Conservation (phyloP, 495 filamentous ascomycete species). For the Annulohypoxylon nitens region DNA sequence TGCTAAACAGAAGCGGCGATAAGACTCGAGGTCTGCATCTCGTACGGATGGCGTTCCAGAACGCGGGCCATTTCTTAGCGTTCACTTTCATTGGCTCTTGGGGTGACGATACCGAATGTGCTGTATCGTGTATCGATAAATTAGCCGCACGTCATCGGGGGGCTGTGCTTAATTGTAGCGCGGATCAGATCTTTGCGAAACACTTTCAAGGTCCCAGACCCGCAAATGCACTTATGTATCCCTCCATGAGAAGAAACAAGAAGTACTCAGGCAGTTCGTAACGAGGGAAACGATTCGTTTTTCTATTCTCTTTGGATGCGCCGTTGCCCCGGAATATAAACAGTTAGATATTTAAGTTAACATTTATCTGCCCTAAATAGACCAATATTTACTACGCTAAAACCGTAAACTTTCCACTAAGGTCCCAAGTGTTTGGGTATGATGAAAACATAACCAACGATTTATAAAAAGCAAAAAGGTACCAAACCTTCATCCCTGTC, state of each 20-base stretch:
- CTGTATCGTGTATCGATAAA: slow-evolving; percentile 31
- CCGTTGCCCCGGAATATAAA: not conserved
- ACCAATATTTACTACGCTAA: not conserved
- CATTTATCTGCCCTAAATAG: not conserved
- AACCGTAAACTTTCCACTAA: not conserved
- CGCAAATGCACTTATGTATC: slow-evolving; percentile 15
- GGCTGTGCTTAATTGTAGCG: slow-evolving; percentile 35
- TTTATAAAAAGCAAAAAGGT: slow-evolving; percentile 1
- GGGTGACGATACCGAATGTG: slow-evolving; percentile 8
- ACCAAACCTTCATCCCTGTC: not conserved
- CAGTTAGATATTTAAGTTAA: not conserved
- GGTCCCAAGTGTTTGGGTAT: not conserved
- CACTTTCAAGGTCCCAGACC: slow-evolving; percentile 16
- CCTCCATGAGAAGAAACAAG: not conserved
- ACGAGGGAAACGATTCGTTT: not conserved
- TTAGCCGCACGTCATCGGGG: slow-evolving; percentile 37
- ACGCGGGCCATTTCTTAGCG: slow-evolving; percentile 25
- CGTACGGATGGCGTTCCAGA: slow-evolving; percentile 17
- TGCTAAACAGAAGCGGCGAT: not conserved
- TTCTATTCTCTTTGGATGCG: not conserved
- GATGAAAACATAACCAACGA: not conserved
- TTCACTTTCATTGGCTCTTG: slow-evolving; percentile 14
- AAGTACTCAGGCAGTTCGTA: not conserved
- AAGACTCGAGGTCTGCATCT: not conserved
- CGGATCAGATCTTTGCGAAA: slow-evolving; percentile 40